Base-by-base conservation (phyloP, 352 stramenopile species). In the Globisporangium takayamanum region DNA sequence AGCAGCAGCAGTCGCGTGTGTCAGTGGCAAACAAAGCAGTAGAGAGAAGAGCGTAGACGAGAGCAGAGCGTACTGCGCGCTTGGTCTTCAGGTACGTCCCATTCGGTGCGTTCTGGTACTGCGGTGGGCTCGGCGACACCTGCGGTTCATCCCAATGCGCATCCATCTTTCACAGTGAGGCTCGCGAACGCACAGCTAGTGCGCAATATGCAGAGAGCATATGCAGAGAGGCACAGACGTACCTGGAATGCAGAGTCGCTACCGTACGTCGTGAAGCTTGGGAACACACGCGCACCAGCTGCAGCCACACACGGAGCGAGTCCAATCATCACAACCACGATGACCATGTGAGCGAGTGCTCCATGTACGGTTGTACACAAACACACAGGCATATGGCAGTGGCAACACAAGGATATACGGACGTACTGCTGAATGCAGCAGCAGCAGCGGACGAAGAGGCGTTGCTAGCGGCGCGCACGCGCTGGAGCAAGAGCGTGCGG, bases 31-130 rank as follows among this genome's bases (percentile, higher is more conserved):
- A 33, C 28, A 5, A 33, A 66, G 10, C 16, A 37, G 7, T 7
- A 12, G 10, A 39, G 33, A 10, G 33, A 39, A 39, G n/a, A 33
- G 2, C n/a, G 15, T 1, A 49, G 12, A 11, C 18, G 5, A n/a
- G 10, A 16, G 10, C 7, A 30, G 12, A 3, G 11, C 48, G 60
- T 73, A 93, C 84, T 47, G 78, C 59, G 3, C 84, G 84, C 70
- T 93, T 93, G 30, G 74, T 88, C 73, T 91, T 93, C 52, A 94
- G 60, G 66, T 94, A 94, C 44, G 68, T 86, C 1, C 84, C 80
- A 14, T 64, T 70, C 2, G 67, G 57, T n/a, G 50, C 50, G 42
- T 63, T 70, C 26, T 60, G 72, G 75, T 94, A 94, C 58, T 85
- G 76, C 26, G 84, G 79, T 18, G 80, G 68, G 25, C 69, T 78